Evolutionary conservation across 2,329 filamentous ascomycete species (phyloP).

Genomic region (Phialophora tarda): DNA sequence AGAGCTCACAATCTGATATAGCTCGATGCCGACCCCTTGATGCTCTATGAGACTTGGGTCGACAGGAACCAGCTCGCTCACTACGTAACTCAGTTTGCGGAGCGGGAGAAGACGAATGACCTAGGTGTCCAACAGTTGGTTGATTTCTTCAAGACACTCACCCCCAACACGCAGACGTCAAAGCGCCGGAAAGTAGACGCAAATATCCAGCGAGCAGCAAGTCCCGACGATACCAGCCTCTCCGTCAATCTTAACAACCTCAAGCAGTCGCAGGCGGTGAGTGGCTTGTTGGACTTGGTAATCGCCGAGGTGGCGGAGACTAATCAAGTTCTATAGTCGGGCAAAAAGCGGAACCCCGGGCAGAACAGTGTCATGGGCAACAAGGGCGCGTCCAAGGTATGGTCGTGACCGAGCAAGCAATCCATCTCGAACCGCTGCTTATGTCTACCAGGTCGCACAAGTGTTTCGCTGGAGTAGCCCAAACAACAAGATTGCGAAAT

Average conservation of each 20-base stretch:
- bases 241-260: background rate
- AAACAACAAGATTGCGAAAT: background rate
- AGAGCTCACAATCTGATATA: background rate
- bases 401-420: background rate
- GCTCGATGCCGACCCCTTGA: background rate
- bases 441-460: background rate
- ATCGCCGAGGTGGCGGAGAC: background rate
- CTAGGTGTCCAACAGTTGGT: background rate
- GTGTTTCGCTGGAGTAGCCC: background rate
- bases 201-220: background rate
- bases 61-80: background rate
- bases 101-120: background rate
- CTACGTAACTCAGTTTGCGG: background rate
- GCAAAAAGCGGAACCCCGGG: background rate
- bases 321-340: background rate
- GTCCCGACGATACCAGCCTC: background rate
- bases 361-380: background rate
- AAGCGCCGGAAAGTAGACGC: background rate
- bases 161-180: background rate
- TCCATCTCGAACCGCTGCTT: background rate
- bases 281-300: background rate
- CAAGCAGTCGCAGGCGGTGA: background rate
- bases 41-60: background rate
- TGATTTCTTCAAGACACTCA: background rate
- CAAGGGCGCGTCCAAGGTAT: background rate